phyloP scores from a whole-genome alignment of 805 yeast genomes.

The Metschnikowia peoriensis region DNA sequence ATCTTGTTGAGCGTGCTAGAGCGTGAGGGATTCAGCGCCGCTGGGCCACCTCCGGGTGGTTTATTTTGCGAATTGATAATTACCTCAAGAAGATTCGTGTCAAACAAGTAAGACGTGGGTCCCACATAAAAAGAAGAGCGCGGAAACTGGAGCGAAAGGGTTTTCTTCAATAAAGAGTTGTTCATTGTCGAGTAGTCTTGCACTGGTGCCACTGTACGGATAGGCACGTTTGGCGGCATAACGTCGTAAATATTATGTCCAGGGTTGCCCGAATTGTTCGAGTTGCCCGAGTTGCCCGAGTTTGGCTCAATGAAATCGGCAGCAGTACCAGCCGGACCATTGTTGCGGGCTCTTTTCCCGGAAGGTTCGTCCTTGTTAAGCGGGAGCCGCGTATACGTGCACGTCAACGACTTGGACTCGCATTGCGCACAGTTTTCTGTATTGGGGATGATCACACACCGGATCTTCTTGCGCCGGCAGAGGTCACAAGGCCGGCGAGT shows the following conservation, averaged over 20 bases:
- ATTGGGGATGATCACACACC: conserved; percentile 70
- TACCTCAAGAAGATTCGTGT: conserved; percentile 62
- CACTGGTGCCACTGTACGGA: conserved; percentile 56
- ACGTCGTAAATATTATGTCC: conserved; percentile 14
- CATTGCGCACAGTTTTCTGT: conserved; percentile 70
- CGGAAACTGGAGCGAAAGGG: conserved; percentile 80
- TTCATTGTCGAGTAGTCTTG: conserved; percentile 66
- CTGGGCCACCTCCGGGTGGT: conserved; percentile 21
- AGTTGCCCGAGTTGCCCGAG: not conserved
- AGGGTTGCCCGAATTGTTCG: not conserved
- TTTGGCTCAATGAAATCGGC: not conserved
- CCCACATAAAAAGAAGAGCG: conserved; percentile 88
- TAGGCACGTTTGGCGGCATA: conserved; percentile 41
- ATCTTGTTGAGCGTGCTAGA: conserved; percentile 40
- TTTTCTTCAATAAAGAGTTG: conserved; percentile 62
- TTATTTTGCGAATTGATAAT: conserved; percentile 43
- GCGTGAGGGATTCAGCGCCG: conserved; percentile 10
- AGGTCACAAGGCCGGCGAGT: conserved; percentile 72
- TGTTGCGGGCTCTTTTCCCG: conserved; percentile 31
- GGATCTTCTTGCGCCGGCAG: conserved; percentile 75
- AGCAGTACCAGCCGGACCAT: not conserved
- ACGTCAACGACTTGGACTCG: conserved; percentile 67
- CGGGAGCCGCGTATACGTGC: conserved; percentile 54
- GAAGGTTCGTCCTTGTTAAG: conserved; percentile 41
- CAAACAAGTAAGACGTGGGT: conserved; percentile 77